Evolutionary conservation across 225 moss, liverwort and hornwort species (phyloP).

Genomic region (Rhytidiadelphus loreus): DNA sequence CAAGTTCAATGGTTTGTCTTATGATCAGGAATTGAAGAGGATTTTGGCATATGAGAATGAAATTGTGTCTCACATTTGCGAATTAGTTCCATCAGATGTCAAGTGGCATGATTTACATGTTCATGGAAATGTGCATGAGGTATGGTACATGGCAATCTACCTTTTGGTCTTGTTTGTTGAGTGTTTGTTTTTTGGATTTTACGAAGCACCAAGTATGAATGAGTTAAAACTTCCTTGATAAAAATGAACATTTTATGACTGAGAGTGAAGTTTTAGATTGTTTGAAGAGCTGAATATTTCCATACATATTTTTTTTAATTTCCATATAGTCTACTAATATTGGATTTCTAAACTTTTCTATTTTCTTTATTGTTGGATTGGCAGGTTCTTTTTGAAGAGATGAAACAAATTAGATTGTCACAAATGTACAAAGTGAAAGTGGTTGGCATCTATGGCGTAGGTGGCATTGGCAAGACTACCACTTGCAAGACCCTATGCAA

Average conservation of each 20-base stretch:
- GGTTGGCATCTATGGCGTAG: not conserved
- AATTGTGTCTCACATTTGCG: not conserved
- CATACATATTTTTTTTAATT: no score
- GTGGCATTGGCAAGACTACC: not conserved
- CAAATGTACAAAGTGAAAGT: not conserved
- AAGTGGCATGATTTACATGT: not conserved
- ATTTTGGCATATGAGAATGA: not conserved
- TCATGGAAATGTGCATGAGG: not conserved
- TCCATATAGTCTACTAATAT: no score
- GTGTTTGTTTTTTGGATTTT: not conserved
- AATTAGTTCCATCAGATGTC: fast-evolving
- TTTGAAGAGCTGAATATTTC: no score
- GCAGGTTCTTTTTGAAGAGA: not conserved
- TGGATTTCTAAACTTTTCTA: no score
- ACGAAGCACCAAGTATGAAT: not conserved
- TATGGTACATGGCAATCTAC: fast-evolving
- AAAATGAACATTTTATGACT: fast-evolving
- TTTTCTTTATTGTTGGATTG: no score
- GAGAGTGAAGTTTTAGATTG: no score
- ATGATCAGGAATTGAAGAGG: not conserved
- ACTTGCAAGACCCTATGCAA: not conserved
- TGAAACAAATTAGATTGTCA: not conserved
- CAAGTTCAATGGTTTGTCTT: not conserved
- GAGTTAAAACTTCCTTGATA: fast-evolving
- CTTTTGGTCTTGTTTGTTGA: not conserved